Evolutionary conservation across 1,284 basidiomycete genomes (phyloP).

Genomic region (Moniliophthora roreri): DNA sequence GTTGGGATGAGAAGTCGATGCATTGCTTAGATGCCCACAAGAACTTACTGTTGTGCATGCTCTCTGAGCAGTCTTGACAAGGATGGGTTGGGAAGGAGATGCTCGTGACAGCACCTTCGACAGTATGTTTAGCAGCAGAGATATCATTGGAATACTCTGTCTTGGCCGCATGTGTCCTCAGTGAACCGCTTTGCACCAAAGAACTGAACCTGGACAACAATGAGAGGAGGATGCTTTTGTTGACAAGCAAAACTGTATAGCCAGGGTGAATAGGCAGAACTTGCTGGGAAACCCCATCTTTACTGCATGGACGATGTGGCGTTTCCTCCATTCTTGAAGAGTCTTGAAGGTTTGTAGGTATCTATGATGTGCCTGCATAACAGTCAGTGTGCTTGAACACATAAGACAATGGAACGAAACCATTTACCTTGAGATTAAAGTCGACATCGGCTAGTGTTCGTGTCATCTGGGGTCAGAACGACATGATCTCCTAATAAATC

Average conservation of each 20-base stretch:
- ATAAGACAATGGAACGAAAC: constrained; percentile 17
- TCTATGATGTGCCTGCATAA: constrained; percentile 59
- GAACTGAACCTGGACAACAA: constrained; percentile 71
- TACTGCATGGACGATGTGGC: constrained; percentile 33
- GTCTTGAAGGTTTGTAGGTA: constrained; percentile 56
- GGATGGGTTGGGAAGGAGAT: no score
- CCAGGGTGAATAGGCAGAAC: constrained; percentile 73
- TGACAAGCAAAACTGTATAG: constrained; percentile 89
- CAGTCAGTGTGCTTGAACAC: no score
- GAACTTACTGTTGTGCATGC: no score
- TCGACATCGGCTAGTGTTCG: constrained; percentile 60
- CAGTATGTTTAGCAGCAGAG: no score
- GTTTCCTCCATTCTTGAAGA: constrained; percentile 31
- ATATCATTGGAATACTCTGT: no score
- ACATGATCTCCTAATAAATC: constrained; percentile 26
- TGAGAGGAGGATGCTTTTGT: constrained; percentile 92
- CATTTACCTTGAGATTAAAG: constrained; percentile 70
- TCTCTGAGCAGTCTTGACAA: no score
- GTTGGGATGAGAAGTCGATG: no score
- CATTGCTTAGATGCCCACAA: no score
- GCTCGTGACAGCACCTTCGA: no score
- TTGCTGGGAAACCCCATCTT: constrained; percentile 31
- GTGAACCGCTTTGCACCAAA: constrained; percentile 84
- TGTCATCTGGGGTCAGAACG: constrained; percentile 14
- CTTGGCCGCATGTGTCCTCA: no score